These are phyloP conservation scores for Hypoxylon fuscum DNA, from an alignment of 495 filamentous ascomycete species.

Conservation along the genomic window DNA sequence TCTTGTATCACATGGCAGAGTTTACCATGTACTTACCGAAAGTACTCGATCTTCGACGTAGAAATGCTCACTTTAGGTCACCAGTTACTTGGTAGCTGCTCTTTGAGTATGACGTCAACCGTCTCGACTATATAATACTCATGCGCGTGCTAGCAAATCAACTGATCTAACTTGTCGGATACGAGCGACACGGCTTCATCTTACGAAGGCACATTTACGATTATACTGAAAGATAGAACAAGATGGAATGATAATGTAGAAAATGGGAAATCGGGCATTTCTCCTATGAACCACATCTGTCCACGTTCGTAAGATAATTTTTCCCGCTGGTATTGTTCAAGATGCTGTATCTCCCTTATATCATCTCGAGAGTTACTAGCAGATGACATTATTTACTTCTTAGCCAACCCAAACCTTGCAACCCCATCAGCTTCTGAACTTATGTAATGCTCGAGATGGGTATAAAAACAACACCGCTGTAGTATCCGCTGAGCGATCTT, in stretches of 20 bases:
- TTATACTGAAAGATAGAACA: neutral
- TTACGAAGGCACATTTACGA: neutral
- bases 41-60: no score
- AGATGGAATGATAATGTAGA: no score
- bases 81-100: neutral
- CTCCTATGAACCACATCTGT: neutral
- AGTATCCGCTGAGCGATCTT: no score
- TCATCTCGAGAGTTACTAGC: neutral
- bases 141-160: slow-evolving; percentile 31
- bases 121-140: neutral
- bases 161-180: slow-evolving; percentile 14
- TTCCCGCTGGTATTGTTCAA: neutral
- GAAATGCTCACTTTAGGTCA: no score
- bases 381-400: no score
- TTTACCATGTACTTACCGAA: neutral
- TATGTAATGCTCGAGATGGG: no score
- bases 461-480: neutral
- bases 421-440: no score
- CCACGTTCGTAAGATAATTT: neutral
- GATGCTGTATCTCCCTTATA: neutral
- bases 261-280: no score
- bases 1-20: slow-evolving; percentile 24
- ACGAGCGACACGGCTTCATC: slow-evolving; percentile 1
- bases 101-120: slow-evolving; percentile 24
- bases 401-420: no score